phyloP scores from a whole-genome alignment of 768 basidiomycete genomes.

The Pisolithus tinctorius region DNA sequence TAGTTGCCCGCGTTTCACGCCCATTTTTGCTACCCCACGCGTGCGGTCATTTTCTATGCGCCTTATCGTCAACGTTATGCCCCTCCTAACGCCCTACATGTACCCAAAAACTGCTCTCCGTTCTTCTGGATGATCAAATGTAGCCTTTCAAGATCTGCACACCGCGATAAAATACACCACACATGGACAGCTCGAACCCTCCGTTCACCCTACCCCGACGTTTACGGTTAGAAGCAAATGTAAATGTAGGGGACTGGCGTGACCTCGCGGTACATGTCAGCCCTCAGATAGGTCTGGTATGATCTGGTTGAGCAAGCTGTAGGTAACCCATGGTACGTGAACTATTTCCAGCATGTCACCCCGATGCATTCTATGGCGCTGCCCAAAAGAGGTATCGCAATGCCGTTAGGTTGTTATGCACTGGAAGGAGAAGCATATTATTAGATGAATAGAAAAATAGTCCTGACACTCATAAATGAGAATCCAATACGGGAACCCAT shows the following conservation, averaged over 20 bases:
- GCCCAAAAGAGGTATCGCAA: neutral
- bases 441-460: neutral
- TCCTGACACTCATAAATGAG: no score
- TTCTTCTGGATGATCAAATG: slow-evolving; percentile 4
- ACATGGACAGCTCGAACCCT: neutral
- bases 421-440: neutral
- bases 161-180: slow-evolving; percentile 3
- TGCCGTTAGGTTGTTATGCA: neutral
- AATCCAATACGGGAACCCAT: no score
- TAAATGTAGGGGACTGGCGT: neutral
- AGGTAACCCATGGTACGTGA: neutral
- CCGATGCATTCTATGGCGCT: neutral
- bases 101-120: slow-evolving; percentile 8
- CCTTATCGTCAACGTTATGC: slow-evolving; percentile 11
- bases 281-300: neutral
- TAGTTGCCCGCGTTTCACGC: slow-evolving; percentile 2
- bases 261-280: neutral
- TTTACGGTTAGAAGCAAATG: neutral
- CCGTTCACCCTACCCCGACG: slow-evolving; percentile 2
- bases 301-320: neutral
- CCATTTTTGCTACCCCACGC: slow-evolving; percentile 17
- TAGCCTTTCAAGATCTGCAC: slow-evolving; percentile 4
- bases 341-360: neutral
- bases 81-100: slow-evolving; percentile 2
- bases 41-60: slow-evolving; percentile 18